These are phyloP conservation scores for Abrus pulchellus DNA, from an alignment of 306 rosid genomes.

Conservation along the genomic window DNA sequence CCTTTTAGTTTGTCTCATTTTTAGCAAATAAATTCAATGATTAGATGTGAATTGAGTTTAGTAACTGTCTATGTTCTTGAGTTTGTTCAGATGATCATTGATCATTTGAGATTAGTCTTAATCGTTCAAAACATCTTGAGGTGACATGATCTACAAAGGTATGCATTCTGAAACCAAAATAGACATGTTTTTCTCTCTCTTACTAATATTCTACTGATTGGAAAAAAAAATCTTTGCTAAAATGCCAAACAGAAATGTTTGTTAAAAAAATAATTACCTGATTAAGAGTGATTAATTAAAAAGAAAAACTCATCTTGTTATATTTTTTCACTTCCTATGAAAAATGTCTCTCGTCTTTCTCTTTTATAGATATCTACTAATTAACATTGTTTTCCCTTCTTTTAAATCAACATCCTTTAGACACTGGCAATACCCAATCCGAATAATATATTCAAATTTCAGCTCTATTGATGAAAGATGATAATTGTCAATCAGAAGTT, in stretches of 20 bases:
- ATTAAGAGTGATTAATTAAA: no score
- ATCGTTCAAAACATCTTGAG: constrained; percentile 1
- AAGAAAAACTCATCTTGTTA: no score
- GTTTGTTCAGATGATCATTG: neutral
- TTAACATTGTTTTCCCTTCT: no score
- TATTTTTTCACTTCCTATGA: neutral
- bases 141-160: constrained; percentile 1
- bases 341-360: neutral
- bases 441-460: constrained; percentile 32
- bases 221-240: neutral
- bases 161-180: neutral
- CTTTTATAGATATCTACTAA: neutral
- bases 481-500: neutral
- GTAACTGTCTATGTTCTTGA: neutral
- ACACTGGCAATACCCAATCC: no score
- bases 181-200: neutral
- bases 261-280: no score
- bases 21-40: constrained; percentile 12
- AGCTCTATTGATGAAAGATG: constrained; percentile 4
- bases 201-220: neutral
- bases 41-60: neutral
- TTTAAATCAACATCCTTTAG: no score
- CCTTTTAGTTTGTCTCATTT: constrained; percentile 1
- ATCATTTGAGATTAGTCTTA: neutral
- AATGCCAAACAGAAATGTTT: no score